phyloP scores from a whole-genome alignment of 1,284 basidiomycete genomes.

The Puccinia triticina region DNA sequence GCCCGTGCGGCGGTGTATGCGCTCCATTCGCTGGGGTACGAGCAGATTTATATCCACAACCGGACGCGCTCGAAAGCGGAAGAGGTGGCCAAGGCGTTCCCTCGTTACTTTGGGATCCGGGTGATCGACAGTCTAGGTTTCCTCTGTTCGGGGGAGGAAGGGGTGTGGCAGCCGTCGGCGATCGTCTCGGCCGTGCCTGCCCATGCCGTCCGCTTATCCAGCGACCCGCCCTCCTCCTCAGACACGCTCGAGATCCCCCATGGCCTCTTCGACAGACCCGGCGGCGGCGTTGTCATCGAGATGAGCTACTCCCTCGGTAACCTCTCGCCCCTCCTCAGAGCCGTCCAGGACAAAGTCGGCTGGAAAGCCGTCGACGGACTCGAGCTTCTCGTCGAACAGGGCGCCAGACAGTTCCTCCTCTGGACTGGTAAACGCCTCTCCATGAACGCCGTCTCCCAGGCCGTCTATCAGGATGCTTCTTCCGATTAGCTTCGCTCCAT shows the following conservation, averaged over 20 bases:
- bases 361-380: slow-evolving; percentile 78
- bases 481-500: not conserved
- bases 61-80: slow-evolving; percentile 75
- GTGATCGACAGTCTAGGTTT: slow-evolving; percentile 68
- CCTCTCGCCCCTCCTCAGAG: slow-evolving; percentile 70
- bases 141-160: slow-evolving; percentile 66
- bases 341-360: slow-evolving; percentile 61
- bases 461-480: slow-evolving; percentile 42
- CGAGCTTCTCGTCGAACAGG: slow-evolving; percentile 83
- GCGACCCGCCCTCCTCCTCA: slow-evolving; percentile 56
- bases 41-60: slow-evolving; percentile 80
- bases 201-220: slow-evolving; percentile 56
- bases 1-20: slow-evolving; percentile 90
- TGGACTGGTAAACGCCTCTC: slow-evolving; percentile 68
- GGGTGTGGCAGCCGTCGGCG: slow-evolving; percentile 71
- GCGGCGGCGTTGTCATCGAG: slow-evolving; percentile 75
- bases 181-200: slow-evolving; percentile 72
- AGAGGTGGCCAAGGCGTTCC: slow-evolving; percentile 71
- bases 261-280: slow-evolving; percentile 60
- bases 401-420: slow-evolving; percentile 76
- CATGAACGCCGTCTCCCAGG: slow-evolving; percentile 38
- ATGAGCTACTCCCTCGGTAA: slow-evolving; percentile 84
- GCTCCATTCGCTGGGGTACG: slow-evolving; percentile 70
- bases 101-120: slow-evolving; percentile 66
- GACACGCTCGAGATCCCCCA: slow-evolving; percentile 62